Conservation (phyloP, 306 rosid genomes). For the Sechiopsis laciniata region DNA sequence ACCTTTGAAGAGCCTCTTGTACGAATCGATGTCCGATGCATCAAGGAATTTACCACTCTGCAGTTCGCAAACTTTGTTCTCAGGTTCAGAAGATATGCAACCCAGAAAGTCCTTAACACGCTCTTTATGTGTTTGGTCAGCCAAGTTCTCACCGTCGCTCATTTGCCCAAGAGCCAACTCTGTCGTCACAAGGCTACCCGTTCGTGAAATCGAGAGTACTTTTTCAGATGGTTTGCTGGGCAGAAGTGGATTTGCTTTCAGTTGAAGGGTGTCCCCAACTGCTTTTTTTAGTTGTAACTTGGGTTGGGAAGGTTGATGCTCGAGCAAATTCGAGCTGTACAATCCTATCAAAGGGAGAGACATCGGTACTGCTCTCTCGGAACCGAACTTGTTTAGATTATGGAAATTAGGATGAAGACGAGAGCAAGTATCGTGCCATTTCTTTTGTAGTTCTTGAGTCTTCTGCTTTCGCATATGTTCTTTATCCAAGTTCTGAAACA, state of each 20-base stretch:
- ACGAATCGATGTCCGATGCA: conserved; percentile 56
- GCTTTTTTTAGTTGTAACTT: conserved; percentile 56
- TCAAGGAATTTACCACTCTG: conserved; percentile 42
- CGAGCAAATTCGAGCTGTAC: conserved; percentile 47
- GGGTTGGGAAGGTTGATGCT: conserved; percentile 50
- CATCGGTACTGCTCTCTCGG: conserved; percentile 47
- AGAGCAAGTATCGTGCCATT: conserved; percentile 71
- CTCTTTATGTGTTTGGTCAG: conserved; percentile 44
- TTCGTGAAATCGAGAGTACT: conserved; percentile 23
- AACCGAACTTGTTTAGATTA: conserved; percentile 39
- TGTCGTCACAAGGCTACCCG: conserved; percentile 55
- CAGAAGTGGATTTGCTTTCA: conserved; percentile 38
- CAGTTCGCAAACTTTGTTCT: conserved; percentile 46
- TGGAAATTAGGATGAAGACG: conserved; percentile 73
- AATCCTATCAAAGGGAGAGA: conserved; percentile 53
- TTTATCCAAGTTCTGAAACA: conserved; percentile 37
- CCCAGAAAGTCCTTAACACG: conserved; percentile 58
- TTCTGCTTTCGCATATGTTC: conserved; percentile 48
- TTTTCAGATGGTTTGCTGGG: conserved; percentile 38
- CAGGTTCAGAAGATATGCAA: conserved; percentile 60
- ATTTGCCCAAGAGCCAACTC: conserved; percentile 79
- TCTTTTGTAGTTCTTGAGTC: conserved; percentile 65
- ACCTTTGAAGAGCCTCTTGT: conserved; percentile 66
- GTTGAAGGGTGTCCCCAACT: conserved; percentile 49
- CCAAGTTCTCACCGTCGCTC: conserved; percentile 30